phyloP scores from a whole-genome alignment of 257 asterid species.

The Lantana camara region DNA sequence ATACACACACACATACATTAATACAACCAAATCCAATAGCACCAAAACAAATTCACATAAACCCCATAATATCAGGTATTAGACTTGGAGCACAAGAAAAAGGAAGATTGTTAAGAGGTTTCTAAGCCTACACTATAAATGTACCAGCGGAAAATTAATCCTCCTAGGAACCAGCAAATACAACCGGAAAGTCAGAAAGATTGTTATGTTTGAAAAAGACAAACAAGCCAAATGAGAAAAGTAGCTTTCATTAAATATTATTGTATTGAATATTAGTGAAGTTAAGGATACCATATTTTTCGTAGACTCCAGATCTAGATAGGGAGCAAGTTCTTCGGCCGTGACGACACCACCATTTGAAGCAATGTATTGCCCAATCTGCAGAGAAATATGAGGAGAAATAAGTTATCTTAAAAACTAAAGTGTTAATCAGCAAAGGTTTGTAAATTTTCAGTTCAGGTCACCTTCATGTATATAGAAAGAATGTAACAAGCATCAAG shows the following conservation, averaged over 20 bases:
- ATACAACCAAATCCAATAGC: constrained; percentile 13
- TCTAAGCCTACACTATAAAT: neutral
- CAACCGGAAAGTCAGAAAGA: no score
- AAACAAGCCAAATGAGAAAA: constrained; percentile 10
- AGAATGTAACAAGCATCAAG: no score
- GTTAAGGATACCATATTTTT: constrained; percentile 49
- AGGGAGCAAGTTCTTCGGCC: constrained; percentile 98
- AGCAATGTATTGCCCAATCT: constrained; percentile 91
- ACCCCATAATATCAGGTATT: neutral
- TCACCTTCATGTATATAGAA: constrained; percentile 17
- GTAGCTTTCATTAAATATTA: constrained; percentile 20
- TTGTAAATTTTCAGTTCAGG: constrained; percentile 17
- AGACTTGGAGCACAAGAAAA: neutral
- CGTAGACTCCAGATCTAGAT: constrained; percentile 75
- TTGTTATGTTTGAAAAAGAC: neutral
- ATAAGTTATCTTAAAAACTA: neutral
- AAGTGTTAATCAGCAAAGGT: neutral
- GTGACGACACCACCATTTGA: constrained; percentile 96
- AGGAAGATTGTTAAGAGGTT: constrained; percentile 15
- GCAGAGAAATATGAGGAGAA: constrained; percentile 27
- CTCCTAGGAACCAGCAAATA: constrained; percentile 20
- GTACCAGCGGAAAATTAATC: neutral
- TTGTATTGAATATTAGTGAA: constrained; percentile 8
- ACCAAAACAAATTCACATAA: neutral
- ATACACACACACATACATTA: neutral